Percentiles rank a stretch among this genome's conserved stretches.
Evolutionary conservation across 805 yeast genomes (phyloP).

Genomic region (Saccharomycopsis amapae): DNA sequence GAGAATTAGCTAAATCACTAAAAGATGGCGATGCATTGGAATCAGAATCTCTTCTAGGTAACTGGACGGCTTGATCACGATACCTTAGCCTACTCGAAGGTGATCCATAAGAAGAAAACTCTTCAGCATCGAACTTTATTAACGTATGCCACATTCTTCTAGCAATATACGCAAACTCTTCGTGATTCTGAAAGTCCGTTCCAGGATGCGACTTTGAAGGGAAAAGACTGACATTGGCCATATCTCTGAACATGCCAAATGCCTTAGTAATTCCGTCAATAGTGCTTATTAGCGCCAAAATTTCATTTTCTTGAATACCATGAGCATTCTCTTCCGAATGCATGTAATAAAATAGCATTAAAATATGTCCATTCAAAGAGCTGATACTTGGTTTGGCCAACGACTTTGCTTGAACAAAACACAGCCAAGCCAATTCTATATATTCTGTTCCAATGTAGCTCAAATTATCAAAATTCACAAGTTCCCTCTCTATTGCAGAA

Average conservation of each 20-base stretch:
- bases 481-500: constrained; percentile 6
- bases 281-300: not conserved
- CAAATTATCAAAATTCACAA: constrained; percentile 2
- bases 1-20: not conserved
- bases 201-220: constrained; percentile 3
- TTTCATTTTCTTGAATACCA: constrained; percentile 5
- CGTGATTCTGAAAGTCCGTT: not conserved
- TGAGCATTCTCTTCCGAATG: constrained; percentile 11
- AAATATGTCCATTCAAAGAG: constrained; percentile 1
- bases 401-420: constrained; percentile 15
- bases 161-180: not conserved
- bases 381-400: constrained; percentile 6
- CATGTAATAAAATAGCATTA: constrained; percentile 3
- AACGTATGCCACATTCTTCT: constrained; percentile 9
- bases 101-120: not conserved
- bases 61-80: too few species aligned
- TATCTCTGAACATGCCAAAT: constrained; percentile 8
- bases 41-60: not conserved
- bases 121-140: not conserved
- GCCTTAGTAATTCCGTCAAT: not conserved
- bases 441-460: constrained; percentile 8
- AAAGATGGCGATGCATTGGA: not conserved
- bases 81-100: too few species aligned
- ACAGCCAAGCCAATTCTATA: constrained; percentile 12
- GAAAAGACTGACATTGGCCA: not conserved